Percentiles rank a stretch among this genome's conserved stretches.
Conservation (phyloP, 345 rosid species). For the Aethionema arabicum region DNA sequence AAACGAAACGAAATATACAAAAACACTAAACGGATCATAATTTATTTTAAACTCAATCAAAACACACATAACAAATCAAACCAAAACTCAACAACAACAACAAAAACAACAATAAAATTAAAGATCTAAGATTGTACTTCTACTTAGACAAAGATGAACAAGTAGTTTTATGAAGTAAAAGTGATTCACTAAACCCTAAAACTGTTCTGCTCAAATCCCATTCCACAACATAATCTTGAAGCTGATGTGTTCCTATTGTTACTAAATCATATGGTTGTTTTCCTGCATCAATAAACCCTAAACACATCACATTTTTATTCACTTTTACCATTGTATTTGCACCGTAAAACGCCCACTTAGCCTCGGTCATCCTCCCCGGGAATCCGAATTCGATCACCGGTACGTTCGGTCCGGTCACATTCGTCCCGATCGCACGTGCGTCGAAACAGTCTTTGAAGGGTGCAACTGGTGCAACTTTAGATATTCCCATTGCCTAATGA, state of each 20-base stretch:
- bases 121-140: too few species aligned
- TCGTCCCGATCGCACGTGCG: background rate
- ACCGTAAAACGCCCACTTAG: slow-evolving; percentile 27
- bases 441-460: slow-evolving; percentile 26
- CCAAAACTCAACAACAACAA: too few species aligned
- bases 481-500: slow-evolving; percentile 17
- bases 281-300: slow-evolving; percentile 36
- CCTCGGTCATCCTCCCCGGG: slow-evolving; percentile 18
- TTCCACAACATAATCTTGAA: slow-evolving; percentile 31
- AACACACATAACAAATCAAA: too few species aligned
- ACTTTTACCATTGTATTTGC: slow-evolving; percentile 26
- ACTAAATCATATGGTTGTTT: background rate
- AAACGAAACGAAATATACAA: too few species aligned
- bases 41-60: too few species aligned
- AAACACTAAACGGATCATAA: too few species aligned
- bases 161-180: slow-evolving; percentile 26
- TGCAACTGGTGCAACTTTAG: background rate
- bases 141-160: slow-evolving; percentile 29
- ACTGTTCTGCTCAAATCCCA: slow-evolving; percentile 16
- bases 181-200: slow-evolving; percentile 39
- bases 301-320: slow-evolving; percentile 27
- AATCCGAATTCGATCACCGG: slow-evolving; percentile 27
- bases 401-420: background rate
- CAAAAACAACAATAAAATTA: too few species aligned
- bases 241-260: slow-evolving; percentile 32